phyloP scores from a whole-genome alignment of 345 rosid species.

The Psidium guajava region DNA sequence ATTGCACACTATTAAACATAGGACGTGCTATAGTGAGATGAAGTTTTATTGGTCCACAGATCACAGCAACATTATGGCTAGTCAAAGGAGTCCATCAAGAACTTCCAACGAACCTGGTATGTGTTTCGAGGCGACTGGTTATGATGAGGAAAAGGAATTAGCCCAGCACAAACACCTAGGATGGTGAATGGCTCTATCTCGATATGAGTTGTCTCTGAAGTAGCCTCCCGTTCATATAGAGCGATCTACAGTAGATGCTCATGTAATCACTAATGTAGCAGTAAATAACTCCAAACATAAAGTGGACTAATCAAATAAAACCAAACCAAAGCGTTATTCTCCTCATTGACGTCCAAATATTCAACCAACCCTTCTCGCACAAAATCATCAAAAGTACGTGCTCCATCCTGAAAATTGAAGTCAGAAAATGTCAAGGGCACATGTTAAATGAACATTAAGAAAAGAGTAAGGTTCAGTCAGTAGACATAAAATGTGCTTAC shows the following conservation, averaged over 20 bases:
- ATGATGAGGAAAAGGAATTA: constrained; percentile 96
- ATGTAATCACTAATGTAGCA: background rate
- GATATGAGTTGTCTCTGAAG: constrained; percentile 72
- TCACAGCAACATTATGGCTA: background rate
- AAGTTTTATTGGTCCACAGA: background rate
- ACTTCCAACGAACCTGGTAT: constrained; percentile 51
- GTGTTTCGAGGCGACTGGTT: constrained; percentile 98
- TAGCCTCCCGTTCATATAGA: constrained; percentile 72
- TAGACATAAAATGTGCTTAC: constrained; percentile 27
- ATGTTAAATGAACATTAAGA: background rate
- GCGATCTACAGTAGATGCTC: constrained; percentile 49
- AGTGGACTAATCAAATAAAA: background rate
- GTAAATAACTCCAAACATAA: background rate
- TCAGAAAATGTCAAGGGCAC: constrained; percentile 6
- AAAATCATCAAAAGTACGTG: constrained; percentile 79
- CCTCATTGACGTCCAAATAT: constrained; percentile 97
- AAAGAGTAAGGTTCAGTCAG: background rate
- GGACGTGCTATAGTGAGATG: background rate
- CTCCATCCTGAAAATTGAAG: constrained; percentile 54
- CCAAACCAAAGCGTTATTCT: constrained; percentile 86
- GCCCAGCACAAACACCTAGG: constrained; percentile 91
- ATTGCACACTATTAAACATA: constrained; percentile 66
- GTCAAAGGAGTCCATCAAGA: background rate
- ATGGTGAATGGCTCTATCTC: constrained; percentile 97
- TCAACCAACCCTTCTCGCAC: constrained; percentile 85